Percentiles rank a stretch among this genome's conserved stretches.
These are phyloP conservation scores for Saussurea involucrata DNA, from an alignment of 129 eudicot genomes.

Conservation along the genomic window DNA sequence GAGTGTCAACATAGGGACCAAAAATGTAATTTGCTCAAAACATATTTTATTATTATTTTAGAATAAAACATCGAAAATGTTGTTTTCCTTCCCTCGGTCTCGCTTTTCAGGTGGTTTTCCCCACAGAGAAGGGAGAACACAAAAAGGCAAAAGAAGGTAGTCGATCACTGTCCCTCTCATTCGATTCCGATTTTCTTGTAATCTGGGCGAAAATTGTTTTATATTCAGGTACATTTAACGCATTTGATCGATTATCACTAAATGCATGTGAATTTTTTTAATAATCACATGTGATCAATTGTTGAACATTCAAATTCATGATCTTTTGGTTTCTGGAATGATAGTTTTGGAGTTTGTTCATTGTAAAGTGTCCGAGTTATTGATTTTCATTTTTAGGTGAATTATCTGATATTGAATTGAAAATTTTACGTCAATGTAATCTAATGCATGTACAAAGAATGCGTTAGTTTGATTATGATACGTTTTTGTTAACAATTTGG, in stretches of 20 bases:
- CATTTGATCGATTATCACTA: not conserved
- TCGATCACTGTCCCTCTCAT: constrained; percentile 8
- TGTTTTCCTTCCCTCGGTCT: not conserved
- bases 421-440: not conserved
- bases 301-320: not conserved
- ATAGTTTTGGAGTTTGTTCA: not conserved
- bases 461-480: not conserved
- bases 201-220: not conserved
- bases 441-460: not conserved
- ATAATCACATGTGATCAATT: not conserved
- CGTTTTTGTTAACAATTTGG: not conserved
- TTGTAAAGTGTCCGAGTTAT: not conserved
- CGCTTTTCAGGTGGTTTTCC: not conserved
- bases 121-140: not conserved
- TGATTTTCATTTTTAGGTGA: not conserved
- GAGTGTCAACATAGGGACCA: too few relatives aligned
- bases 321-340: not conserved
- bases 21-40: too few relatives aligned
- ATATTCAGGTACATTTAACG: not conserved
- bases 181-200: not conserved
- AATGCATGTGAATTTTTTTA: not conserved
- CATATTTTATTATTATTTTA: too few relatives aligned
- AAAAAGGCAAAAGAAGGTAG: not conserved
- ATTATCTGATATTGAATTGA: not conserved
- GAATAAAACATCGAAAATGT: not conserved